Percentiles rank a stretch among this genome's conserved stretches.
Evolutionary conservation across 2,329 filamentous ascomycete genomes (phyloP).

Genomic region (Colletotrichum sp.): DNA sequence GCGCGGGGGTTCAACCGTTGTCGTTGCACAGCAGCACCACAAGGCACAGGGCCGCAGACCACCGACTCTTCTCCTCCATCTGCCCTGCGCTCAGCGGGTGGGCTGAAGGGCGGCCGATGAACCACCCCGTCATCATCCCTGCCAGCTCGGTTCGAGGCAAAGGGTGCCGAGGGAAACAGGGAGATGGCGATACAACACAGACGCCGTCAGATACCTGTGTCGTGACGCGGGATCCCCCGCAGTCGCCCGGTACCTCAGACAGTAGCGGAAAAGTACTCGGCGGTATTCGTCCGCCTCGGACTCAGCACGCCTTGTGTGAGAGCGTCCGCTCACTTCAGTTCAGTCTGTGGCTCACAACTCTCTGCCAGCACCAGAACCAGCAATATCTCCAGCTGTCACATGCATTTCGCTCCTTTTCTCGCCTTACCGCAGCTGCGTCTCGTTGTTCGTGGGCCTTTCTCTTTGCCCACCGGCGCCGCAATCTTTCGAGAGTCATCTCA

Average conservation of each 20-base stretch:
- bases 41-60: not conserved
- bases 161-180: conserved; percentile 3
- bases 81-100: not conserved
- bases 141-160: conserved; percentile 15
- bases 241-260: not conserved
- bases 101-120: conserved; percentile 9
- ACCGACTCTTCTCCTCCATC: not conserved
- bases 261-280: conserved; percentile 1
- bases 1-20: conserved; percentile 4
- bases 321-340: not conserved
- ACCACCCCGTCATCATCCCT: conserved; percentile 18
- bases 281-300: conserved; percentile 3
- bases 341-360: not conserved
- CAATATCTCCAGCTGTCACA: conserved; percentile 9
- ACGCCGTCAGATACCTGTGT: not conserved
- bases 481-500: not conserved
- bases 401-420: conserved; percentile 6
- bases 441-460: conserved; percentile 1
- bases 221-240: not conserved
- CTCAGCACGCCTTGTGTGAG: not conserved
- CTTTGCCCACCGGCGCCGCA: not conserved
- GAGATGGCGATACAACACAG: conserved; percentile 1
- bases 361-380: not conserved
- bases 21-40: not conserved
- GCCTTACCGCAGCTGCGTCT: not conserved